These are phyloP conservation scores for Parietichytrium sp. DNA, from an alignment of 108 stramenopile genomes.

Conservation along the genomic window DNA sequence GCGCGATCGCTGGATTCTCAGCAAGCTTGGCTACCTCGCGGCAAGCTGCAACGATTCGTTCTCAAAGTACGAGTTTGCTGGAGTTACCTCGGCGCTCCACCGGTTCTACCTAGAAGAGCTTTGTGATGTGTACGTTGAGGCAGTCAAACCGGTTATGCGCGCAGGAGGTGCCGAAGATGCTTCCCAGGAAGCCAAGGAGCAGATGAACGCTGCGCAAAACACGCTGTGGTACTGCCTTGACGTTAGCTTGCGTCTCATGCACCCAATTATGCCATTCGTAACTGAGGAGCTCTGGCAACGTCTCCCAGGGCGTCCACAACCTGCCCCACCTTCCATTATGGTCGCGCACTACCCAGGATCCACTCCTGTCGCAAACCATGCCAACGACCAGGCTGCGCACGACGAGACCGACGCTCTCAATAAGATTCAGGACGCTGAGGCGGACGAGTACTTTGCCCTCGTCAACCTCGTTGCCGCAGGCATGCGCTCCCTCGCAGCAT, in stretches of 20 bases:
- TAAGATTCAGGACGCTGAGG: slow-evolving; percentile 33
- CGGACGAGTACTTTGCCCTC: slow-evolving; percentile 50
- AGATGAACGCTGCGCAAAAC: slow-evolving; percentile 56
- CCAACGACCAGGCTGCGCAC: neutral
- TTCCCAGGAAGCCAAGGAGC: slow-evolving; percentile 65
- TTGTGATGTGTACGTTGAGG: slow-evolving; percentile 93
- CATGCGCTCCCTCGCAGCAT: slow-evolving; percentile 32
- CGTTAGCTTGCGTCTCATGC: slow-evolving; percentile 81
- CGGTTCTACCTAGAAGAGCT: slow-evolving; percentile 89
- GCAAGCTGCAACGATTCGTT: slow-evolving; percentile 73
- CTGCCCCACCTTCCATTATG: slow-evolving; percentile 88
- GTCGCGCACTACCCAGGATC: slow-evolving; percentile 82
- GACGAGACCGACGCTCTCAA: neutral
- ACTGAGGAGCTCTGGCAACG: slow-evolving; percentile 99
- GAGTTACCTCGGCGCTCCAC: slow-evolving; percentile 79
- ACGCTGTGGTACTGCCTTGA: slow-evolving; percentile 88
- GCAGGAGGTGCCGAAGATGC: slow-evolving; percentile 49
- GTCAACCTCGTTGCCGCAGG: slow-evolving; percentile 45
- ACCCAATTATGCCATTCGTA: slow-evolving; percentile 98
- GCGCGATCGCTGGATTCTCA: slow-evolving; percentile 87
- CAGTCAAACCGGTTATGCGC: slow-evolving; percentile 92
- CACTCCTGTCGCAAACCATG: slow-evolving; percentile 4
- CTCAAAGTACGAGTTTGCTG: slow-evolving; percentile 78
- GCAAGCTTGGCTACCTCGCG: slow-evolving; percentile 76
- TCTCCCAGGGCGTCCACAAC: slow-evolving; percentile 89